Evolutionary conservation across 805 yeast genomes (phyloP).

Genomic region (Zygosaccharomyces kombuchaensis): DNA sequence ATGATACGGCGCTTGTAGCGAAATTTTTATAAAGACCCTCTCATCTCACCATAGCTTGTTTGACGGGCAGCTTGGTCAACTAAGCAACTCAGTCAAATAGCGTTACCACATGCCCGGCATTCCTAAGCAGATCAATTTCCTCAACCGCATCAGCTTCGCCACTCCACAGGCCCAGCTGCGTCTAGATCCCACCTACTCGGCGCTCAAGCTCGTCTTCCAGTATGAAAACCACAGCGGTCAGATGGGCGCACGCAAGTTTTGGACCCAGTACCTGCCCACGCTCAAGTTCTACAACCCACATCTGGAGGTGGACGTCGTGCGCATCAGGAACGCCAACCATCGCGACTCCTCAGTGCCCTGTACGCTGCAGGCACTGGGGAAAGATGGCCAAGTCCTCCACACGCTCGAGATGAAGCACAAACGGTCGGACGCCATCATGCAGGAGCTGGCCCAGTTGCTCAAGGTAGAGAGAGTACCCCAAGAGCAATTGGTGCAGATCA

Average conservation of each 20-base stretch:
- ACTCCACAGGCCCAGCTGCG: conserved; percentile 30
- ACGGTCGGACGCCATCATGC: conserved; percentile 50
- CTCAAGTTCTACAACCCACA: conserved; percentile 80
- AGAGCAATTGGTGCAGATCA: conserved; percentile 36
- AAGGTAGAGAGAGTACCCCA: conserved; percentile 50
- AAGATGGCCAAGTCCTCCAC: conserved; percentile 23
- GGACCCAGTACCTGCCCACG: conserved; percentile 71
- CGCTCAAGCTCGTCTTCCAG: conserved; percentile 52
- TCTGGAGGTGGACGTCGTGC: conserved; percentile 54
- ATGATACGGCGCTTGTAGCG: background rate
- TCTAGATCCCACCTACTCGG: conserved; percentile 22
- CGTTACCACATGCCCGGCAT: conserved; percentile 23
- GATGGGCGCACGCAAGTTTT: conserved; percentile 67
- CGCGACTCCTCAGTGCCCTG: conserved; percentile 30
- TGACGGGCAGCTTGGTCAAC: conserved; percentile 6
- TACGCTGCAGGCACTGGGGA: conserved; percentile 20
- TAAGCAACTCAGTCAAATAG: too few relatives aligned
- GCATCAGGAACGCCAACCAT: conserved; percentile 41
- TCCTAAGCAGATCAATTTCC: conserved; percentile 24
- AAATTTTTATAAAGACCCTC: background rate
- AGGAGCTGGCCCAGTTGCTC: conserved; percentile 47
- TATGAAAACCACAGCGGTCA: conserved; percentile 47
- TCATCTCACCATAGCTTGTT: background rate
- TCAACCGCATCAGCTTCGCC: conserved; percentile 27
- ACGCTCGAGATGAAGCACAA: conserved; percentile 52